Evolutionary conservation across 2,329 filamentous ascomycete genomes (phyloP), one percentile per base, ranked within the genome.

Genomic region (Cadophora luteo-olivacea): DNA sequence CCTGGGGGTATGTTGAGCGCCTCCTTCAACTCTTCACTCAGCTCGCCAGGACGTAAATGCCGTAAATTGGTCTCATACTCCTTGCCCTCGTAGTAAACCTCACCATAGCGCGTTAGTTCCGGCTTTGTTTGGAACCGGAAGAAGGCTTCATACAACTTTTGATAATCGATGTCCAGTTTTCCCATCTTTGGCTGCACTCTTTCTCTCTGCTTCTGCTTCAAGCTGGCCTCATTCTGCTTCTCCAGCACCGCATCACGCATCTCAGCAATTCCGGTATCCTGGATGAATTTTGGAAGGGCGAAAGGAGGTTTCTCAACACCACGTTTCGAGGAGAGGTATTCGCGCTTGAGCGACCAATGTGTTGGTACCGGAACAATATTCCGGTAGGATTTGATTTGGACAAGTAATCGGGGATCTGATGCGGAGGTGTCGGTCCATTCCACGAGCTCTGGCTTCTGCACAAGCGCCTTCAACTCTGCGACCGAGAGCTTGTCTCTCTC

Each of bases 81-180:
- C 80, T 99, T 99, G 78, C 96, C 96, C 81, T 99, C 96, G 79
- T 98, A 98, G 81, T 99, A 99, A n/a, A 99, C 94, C 80, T 99
- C 96, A 51, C 96, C 96, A 75, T 97, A 99, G 54, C 94, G 88
- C 38, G 96, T 98, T 71, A 99, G 83, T 74, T 94, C 90, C 0
- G 96, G 96, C 81, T 99, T 99, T 51, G 93, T 97, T 82, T 99
- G 96, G 78, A 97, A 97, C 69, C 94, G 89, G 84, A 99, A 99
- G 84, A 99, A 99, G 4, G 96, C 96, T 78, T 98, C 96, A 82
- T 98, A 98, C 65, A 98, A 89, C 80, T 96, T 97, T 78, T 97
- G 93, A 80, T 99, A 99, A 80, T 99, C 96, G 74, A 99, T 98
- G 79, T 99, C 96, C 62, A 99, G 85, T 80, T 96, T 97, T 70